These are phyloP conservation scores for Cadophora sp. DNA, from an alignment of 2,329 filamentous ascomycete species.

Conservation along the genomic window DNA sequence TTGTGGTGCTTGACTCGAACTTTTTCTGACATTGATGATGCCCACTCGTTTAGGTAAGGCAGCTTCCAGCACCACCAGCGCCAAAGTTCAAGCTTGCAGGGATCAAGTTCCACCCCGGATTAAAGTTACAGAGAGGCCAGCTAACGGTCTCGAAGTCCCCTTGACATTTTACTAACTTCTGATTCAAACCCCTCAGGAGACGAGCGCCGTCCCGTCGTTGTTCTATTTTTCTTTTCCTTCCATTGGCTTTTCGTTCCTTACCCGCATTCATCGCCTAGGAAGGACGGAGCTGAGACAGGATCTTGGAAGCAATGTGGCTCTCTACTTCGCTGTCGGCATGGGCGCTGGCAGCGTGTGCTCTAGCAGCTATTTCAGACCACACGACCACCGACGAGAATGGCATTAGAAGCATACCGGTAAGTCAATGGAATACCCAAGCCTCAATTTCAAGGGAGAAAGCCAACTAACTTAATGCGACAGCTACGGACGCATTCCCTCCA, in stretches of 20 bases:
- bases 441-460: neutral
- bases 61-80: constrained; percentile 3
- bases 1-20: constrained; percentile 1
- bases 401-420: constrained; percentile 70
- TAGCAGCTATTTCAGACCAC: constrained; percentile 44
- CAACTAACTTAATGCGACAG: constrained; percentile 53
- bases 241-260: constrained; percentile 9
- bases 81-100: constrained; percentile 18
- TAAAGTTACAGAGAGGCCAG: constrained; percentile 33
- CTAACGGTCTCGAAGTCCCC: constrained; percentile 24
- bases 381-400: constrained; percentile 49
- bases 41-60: constrained; percentile 22
- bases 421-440: constrained; percentile 35
- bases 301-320: constrained; percentile 40
- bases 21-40: constrained; percentile 29
- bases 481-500: constrained; percentile 85
- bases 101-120: constrained; percentile 19
- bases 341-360: constrained; percentile 45
- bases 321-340: constrained; percentile 38
- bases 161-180: neutral
- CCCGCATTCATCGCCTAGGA: neutral
- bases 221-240: constrained; percentile 19
- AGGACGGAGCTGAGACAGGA: constrained; percentile 4
- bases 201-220: neutral
- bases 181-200: constrained; percentile 17